phyloP scores from a whole-genome alignment of 345 rosid species.

The Rhizophora apiculata region DNA sequence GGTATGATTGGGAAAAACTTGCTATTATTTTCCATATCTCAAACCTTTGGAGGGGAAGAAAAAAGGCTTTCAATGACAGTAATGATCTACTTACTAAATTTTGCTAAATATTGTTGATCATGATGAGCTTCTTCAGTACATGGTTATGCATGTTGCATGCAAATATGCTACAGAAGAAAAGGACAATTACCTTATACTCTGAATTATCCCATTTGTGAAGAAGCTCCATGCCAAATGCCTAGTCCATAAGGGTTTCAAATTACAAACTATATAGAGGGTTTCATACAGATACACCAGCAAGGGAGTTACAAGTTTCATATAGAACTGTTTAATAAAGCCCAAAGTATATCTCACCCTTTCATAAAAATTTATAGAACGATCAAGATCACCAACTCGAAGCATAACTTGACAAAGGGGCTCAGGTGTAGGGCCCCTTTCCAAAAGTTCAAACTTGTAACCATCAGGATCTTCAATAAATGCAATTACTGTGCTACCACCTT shows the following conservation, averaged over 20 bases:
- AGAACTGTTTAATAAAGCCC: constrained; percentile 3
- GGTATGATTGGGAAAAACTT: not conserved
- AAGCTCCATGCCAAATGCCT: constrained; percentile 99
- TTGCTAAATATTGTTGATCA: not conserved
- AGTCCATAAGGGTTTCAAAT: constrained; percentile 15
- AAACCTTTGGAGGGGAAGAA: not conserved
- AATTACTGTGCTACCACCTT: constrained; percentile 81
- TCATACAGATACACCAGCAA: not conserved
- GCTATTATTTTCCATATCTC: not conserved
- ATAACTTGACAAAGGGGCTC: constrained; percentile 98
- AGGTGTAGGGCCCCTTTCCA: constrained; percentile 96
- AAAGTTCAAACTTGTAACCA: constrained; percentile 93
- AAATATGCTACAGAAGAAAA: no score
- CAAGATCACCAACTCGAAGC: constrained; percentile 99
- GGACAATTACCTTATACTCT: constrained; percentile 68
- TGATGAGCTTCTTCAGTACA: not conserved
- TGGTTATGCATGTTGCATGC: not conserved
- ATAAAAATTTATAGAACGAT: constrained; percentile 79
- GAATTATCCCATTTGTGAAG: constrained; percentile 86
- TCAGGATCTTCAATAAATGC: constrained; percentile 97
- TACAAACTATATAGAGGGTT: constrained; percentile 2
- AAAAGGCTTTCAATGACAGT: not conserved
- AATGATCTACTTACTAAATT: not conserved
- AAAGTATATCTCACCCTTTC: constrained; percentile 61
- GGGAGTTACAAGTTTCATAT: not conserved